These are phyloP conservation scores for Monosporascus sp. DNA, from an alignment of 2,329 filamentous ascomycete species.

Conservation along the genomic window DNA sequence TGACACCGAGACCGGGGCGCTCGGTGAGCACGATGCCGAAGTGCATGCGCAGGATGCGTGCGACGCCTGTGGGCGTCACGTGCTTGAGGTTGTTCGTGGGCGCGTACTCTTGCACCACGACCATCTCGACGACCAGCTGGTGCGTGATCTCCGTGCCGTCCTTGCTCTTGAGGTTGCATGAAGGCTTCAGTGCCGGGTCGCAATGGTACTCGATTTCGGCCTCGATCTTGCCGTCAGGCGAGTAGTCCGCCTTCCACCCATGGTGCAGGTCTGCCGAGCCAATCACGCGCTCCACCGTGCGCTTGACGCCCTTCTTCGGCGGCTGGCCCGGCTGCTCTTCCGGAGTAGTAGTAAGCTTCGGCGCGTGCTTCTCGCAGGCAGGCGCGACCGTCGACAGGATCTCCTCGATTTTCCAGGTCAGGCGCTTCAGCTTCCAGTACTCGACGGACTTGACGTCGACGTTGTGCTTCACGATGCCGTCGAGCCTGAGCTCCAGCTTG, in stretches of 20 bases:
- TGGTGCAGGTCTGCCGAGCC: constrained; percentile 75
- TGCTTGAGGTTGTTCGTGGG: constrained; percentile 63
- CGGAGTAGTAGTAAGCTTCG: constrained; percentile 30
- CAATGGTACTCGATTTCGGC: constrained; percentile 78
- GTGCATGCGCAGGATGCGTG: constrained; percentile 86
- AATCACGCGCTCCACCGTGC: constrained; percentile 71
- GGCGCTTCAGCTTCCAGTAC: constrained; percentile 82
- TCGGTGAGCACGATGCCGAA: constrained; percentile 81
- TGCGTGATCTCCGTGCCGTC: constrained; percentile 78
- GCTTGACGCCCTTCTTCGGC: constrained; percentile 60
- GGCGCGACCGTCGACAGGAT: constrained; percentile 72
- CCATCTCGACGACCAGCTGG: constrained; percentile 84
- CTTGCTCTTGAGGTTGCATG: constrained; percentile 70
- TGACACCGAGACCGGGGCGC: constrained; percentile 79
- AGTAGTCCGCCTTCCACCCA: constrained; percentile 80
- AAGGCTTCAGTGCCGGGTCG: constrained; percentile 51
- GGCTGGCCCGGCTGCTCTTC: constrained; percentile 33
- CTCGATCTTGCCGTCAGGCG: constrained; percentile 57
- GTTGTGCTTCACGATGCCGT: constrained; percentile 74
- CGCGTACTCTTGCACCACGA: constrained; percentile 85
- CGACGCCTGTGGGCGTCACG: constrained; percentile 81
- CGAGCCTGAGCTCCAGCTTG: constrained; percentile 71
- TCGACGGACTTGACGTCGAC: constrained; percentile 64
- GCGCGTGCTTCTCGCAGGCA: constrained; percentile 70
- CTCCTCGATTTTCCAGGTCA: constrained; percentile 92